phyloP scores from a whole-genome alignment of 345 rosid genomes.

The Limnanthes douglasii region DNA sequence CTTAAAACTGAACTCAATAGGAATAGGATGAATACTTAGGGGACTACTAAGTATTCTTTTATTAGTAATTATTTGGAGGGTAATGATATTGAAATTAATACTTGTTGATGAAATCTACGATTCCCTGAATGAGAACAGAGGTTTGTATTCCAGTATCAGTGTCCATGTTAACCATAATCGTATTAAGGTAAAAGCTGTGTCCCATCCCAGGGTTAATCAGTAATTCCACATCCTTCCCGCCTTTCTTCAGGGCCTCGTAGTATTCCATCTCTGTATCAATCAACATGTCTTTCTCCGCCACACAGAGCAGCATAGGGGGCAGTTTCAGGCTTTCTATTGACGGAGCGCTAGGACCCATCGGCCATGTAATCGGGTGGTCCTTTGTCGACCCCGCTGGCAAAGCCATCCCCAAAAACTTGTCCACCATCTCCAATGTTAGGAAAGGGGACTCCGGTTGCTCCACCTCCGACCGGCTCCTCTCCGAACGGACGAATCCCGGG shows the following conservation, averaged over 20 bases:
- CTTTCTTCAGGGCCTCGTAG: constrained; percentile 35
- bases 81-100: too few species aligned
- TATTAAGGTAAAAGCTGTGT: constrained; percentile 47
- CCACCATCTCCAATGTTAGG: constrained; percentile 40
- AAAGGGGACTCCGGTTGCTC: constrained; percentile 44
- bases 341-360: constrained; percentile 35
- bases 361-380: constrained; percentile 46
- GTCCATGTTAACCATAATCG: constrained; percentile 31
- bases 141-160: constrained; percentile 22
- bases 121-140: constrained; percentile 17
- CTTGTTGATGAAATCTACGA: constrained; percentile 18
- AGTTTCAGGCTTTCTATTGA: constrained; percentile 19
- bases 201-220: constrained; percentile 30
- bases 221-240: constrained; percentile 28
- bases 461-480: constrained; percentile 46
- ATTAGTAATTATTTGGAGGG: too few species aligned
- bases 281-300: constrained; percentile 38
- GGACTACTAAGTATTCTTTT: too few species aligned
- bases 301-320: constrained; percentile 32
- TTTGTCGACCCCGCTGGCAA: constrained; percentile 29
- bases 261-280: constrained; percentile 45
- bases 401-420: constrained; percentile 30
- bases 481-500: constrained; percentile 34
- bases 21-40: too few species aligned
- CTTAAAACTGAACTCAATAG: too few species aligned